A percentile compares a stretch with the other conserved stretches of the same genome.
Conservation (phyloP, 2,329 filamentous ascomycete species). For the Trichoderma simmonsii region DNA sequence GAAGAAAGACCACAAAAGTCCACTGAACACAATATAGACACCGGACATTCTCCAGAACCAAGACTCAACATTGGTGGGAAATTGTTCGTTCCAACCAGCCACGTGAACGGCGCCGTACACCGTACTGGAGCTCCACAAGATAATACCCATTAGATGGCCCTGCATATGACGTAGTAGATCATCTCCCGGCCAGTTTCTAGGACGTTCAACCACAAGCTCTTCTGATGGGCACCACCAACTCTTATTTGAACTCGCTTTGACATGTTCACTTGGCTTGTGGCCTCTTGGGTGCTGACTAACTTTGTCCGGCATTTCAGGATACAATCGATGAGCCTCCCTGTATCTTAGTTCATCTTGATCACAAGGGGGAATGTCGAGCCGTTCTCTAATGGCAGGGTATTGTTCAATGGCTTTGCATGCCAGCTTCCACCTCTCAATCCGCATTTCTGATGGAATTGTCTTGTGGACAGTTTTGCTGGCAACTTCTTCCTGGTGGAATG, state of each 20-base stretch:
- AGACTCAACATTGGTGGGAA: background rate
- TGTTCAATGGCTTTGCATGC: background rate
- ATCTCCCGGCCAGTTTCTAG: conserved; percentile 16
- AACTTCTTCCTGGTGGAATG: background rate
- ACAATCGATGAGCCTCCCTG: background rate
- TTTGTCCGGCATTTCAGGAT: background rate
- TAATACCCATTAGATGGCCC: background rate
- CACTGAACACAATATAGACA: conserved; percentile 12
- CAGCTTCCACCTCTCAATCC: background rate
- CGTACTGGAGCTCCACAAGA: background rate
- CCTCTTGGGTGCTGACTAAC: background rate
- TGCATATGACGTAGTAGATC: conserved; percentile 1
- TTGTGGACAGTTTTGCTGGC: background rate
- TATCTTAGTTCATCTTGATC: background rate
- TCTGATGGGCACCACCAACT: conserved; percentile 12
- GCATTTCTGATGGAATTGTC: background rate
- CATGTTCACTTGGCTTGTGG: background rate
- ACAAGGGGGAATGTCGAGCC: background rate
- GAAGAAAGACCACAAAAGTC: conserved; percentile 10
- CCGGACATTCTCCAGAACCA: conserved; percentile 16
- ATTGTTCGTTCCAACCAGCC: background rate
- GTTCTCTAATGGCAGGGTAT: background rate
- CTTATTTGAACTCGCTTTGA: background rate
- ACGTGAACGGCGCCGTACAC: background rate
- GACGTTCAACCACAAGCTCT: conserved; percentile 13